Evolutionary conservation across 75 land plant genomes (phyloP), one percentile per base, ranked within the genome.

Genomic region (Selaginella moellendorffii): DNA sequence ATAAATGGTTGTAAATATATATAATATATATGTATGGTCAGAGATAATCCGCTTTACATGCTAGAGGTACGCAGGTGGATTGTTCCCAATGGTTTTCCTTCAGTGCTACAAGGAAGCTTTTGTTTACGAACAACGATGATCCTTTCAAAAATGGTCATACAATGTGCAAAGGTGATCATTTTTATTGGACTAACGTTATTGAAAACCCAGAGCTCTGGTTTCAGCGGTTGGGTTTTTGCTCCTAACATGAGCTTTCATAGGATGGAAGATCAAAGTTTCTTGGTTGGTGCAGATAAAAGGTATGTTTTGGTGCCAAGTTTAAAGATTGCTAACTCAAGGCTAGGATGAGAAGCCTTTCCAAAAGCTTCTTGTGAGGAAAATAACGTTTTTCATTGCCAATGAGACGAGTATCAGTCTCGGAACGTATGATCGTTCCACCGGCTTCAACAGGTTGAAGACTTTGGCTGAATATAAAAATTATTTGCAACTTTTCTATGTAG

Each of bases 71-170:
- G 29, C 27, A 21, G 46, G 5, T 36, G 5, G 14, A 36, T 36
- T 5, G 14, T 36, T 36, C 14, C 46, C 17, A 53, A 31, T 28
- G 22, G 9, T n/a, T 53, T 58, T 62, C 8, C 70, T 53, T 31
- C 78, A 90, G 96, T 26, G 81, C 90, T 67, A 63, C 74, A 14
- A 89, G 80, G 66, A 83, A 76, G 75, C 72, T 83, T 21, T 10
- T 93, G 12, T 83, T 93, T 63, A 89, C 99, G n/a, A 86, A 93
- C 70, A 85, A 89, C 64, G 99, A 93, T 78, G 82, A 93, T 76
- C 96, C 99, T 67, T 89, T 93, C 77, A 80, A 79, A 36, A 74
- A 68, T 62, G 69, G 88, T 90, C 10, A 53, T 93, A 20, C 99
- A 93, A 60, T 76, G 96, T 54, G 96, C 90, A 52, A 84, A 86